These are phyloP conservation scores for Sclerotinia sclerotiorum DNA, from an alignment of 2,329 filamentous ascomycete genomes.

Conservation along the genomic window DNA sequence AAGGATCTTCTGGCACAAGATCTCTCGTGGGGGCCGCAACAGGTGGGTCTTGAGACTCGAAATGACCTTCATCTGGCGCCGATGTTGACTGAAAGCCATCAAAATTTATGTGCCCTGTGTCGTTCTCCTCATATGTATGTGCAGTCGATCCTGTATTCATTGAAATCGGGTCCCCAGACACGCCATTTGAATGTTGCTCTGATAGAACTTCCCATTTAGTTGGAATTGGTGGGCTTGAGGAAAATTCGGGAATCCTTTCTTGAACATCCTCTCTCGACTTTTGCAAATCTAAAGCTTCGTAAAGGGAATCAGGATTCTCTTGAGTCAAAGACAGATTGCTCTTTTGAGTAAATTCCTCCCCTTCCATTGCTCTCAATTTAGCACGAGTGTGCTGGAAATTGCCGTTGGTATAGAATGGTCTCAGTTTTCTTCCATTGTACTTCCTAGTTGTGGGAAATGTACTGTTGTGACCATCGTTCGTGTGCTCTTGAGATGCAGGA, in stretches of 20 bases:
- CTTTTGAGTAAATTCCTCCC: slow-evolving; percentile 30
- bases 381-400: background rate
- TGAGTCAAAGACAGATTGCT: slow-evolving; percentile 38
- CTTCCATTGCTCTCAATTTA: slow-evolving; percentile 8
- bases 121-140: slow-evolving; percentile 36
- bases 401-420: background rate
- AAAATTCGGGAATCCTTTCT: slow-evolving; percentile 8
- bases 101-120: slow-evolving; percentile 35
- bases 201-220: background rate
- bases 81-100: slow-evolving; percentile 19
- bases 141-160: slow-evolving; percentile 34
- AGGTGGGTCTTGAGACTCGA: slow-evolving; percentile 32
- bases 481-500: background rate
- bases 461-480: background rate
- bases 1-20: slow-evolving; percentile 6
- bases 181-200: background rate
- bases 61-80: slow-evolving; percentile 18
- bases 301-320: slow-evolving; percentile 35
- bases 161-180: slow-evolving; percentile 23
- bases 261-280: slow-evolving; percentile 16
- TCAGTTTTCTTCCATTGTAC: background rate
- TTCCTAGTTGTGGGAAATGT: background rate
- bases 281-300: slow-evolving; percentile 31
- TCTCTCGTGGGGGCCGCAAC: slow-evolving; percentile 1
- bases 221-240: background rate